These are phyloP conservation scores for Coemansia sp. DNA, from an alignment of 192 early-diverging fungal species.

Conservation along the genomic window DNA sequence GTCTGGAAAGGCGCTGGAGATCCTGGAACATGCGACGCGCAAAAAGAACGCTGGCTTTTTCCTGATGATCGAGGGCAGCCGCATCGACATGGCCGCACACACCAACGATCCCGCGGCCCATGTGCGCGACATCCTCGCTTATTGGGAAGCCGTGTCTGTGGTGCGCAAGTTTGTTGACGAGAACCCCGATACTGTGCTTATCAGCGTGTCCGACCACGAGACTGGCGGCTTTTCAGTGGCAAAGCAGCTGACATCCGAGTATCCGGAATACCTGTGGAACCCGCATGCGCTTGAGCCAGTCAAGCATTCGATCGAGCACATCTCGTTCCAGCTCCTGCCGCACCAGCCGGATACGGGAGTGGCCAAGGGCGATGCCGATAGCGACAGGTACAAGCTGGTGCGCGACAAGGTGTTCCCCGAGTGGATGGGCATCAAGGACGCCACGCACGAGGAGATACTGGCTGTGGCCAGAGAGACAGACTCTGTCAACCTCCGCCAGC, in stretches of 20 bases:
- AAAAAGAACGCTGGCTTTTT: conserved; percentile 77
- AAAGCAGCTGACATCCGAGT: conserved; percentile 64
- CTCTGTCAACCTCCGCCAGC: conserved; percentile 49
- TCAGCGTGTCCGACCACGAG: conserved; percentile 94
- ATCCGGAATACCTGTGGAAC: conserved; percentile 88
- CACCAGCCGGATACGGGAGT: conserved; percentile 7
- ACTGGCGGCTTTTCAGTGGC: conserved; percentile 91
- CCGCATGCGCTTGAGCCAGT: conserved; percentile 73
- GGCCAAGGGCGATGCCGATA: not conserved
- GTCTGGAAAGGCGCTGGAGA: conserved; percentile 75
- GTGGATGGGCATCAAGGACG: conserved; percentile 72
- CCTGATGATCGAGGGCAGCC: conserved; percentile 94
- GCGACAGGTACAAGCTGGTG: conserved; percentile 41
- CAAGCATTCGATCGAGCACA: conserved; percentile 64
- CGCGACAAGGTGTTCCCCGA: conserved; percentile 61
- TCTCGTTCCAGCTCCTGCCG: conserved; percentile 45
- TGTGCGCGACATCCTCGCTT: conserved; percentile 87
- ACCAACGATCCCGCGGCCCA: conserved; percentile 91
- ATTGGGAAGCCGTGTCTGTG: conserved; percentile 71
- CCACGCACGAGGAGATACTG: conserved; percentile 62
- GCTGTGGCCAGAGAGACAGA: conserved; percentile 41
- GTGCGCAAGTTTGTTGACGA: conserved; percentile 77
- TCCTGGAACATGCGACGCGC: conserved; percentile 61
- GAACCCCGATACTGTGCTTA: conserved; percentile 84
- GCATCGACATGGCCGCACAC: conserved; percentile 98